Conservation (phyloP, 148 eudicot genomes). For the Agrostemma githago region DNA sequence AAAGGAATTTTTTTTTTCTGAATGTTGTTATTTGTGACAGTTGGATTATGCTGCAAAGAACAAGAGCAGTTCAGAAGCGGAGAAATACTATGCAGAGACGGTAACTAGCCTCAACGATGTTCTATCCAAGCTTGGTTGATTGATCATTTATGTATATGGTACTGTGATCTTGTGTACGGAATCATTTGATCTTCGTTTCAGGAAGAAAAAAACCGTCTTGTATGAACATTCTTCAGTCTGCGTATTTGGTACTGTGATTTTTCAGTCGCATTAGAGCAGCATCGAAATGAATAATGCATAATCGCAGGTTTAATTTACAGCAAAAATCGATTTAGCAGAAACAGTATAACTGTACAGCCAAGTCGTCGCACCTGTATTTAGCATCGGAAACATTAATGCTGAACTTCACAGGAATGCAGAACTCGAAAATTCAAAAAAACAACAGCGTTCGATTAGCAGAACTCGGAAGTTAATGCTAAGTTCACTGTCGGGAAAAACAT, state of each 20-base stretch:
- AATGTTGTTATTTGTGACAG: conserved; percentile 29
- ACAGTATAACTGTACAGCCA: no score
- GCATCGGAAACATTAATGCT: no score
- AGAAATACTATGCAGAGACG: conserved; percentile 74
- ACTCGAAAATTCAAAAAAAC: no score
- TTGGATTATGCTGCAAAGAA: conserved; percentile 91
- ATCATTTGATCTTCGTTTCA: conserved; percentile 7
- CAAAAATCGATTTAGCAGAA: no score
- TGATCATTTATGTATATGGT: conserved; percentile 23
- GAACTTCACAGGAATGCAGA: no score
- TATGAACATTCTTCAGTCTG: conserved; percentile 9
- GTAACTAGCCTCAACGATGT: conserved; percentile 65
- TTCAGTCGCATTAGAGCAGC: background rate
- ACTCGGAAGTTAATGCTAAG: no score
- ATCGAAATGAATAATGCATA: background rate
- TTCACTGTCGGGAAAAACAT: no score
- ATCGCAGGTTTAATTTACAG: background rate
- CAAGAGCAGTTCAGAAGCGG: conserved; percentile 75
- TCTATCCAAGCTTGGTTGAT: conserved; percentile 58
- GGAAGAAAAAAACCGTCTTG: conserved; percentile 5
- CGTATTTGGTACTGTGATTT: background rate
- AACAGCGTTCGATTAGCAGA: no score
- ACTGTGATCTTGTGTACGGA: conserved; percentile 11
- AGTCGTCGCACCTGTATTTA: no score
- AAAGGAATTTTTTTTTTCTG: background rate